These are phyloP conservation scores for Colletotrichum sp. DNA, from an alignment of 2,329 filamentous ascomycete genomes.

Conservation along the genomic window DNA sequence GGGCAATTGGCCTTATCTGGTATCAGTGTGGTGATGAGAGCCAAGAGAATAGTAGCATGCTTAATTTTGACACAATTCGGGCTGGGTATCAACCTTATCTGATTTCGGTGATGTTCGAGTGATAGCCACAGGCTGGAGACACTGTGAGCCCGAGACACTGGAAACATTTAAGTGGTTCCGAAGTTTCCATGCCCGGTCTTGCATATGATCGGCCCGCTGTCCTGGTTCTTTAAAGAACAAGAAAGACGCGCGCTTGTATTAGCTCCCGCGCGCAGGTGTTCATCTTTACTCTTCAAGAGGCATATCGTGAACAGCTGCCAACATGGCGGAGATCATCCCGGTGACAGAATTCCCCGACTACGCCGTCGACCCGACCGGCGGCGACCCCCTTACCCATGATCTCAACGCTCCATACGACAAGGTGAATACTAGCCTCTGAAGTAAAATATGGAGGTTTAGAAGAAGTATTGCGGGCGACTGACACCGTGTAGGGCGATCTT, in stretches of 20 bases:
- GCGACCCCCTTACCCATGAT: slow-evolving; percentile 47
- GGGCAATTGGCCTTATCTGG: background rate
- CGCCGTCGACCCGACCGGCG: slow-evolving; percentile 39
- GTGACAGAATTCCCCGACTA: slow-evolving; percentile 48
- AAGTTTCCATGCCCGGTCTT: background rate
- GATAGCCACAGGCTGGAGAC: background rate
- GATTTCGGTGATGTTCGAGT: background rate
- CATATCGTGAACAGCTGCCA: background rate
- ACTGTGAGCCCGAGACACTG: background rate
- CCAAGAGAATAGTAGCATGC: slow-evolving; percentile 1
- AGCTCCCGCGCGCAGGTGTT: background rate
- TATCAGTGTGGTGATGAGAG: background rate
- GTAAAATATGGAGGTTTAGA: accelerated
- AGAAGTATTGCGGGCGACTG: too few species aligned
- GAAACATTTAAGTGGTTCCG: background rate
- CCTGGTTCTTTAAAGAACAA: background rate
- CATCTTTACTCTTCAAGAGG: background rate
- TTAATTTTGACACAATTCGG: background rate
- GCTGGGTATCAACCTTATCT: slow-evolving; percentile 4
- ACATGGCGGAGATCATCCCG: slow-evolving; percentile 16
- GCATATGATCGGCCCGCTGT: background rate
- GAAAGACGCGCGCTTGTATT: background rate
- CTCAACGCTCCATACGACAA: slow-evolving; percentile 50
- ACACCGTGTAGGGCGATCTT: slow-evolving; percentile 38
- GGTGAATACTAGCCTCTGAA: slow-evolving; percentile 7